Evolutionary conservation across 139 green algal genomes (phyloP).

Genomic region (Chlorokybus atmophyticus): DNA sequence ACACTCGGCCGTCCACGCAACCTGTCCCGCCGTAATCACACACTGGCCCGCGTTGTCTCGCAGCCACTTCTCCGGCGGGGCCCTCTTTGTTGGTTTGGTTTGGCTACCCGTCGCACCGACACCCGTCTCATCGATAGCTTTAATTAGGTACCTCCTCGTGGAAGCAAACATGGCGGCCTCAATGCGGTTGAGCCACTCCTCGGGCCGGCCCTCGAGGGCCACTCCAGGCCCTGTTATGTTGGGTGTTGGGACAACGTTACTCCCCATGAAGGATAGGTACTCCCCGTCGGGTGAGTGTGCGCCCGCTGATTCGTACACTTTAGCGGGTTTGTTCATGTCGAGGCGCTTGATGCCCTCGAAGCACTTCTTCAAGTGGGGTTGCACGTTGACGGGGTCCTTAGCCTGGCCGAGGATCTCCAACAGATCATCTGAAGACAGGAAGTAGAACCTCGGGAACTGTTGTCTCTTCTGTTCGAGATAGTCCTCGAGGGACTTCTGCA

Average conservation of each 20-base stretch:
- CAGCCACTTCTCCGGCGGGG: constrained; percentile 83
- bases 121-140: constrained; percentile 51
- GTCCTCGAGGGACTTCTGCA: constrained; percentile 76
- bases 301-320: constrained; percentile 41
- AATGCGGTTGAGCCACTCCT: constrained; percentile 76
- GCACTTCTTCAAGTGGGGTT: constrained; percentile 71
- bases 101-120: constrained; percentile 64
- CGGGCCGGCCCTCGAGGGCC: constrained; percentile 57
- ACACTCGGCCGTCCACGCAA: constrained; percentile 75
- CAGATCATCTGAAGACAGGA: constrained; percentile 72
- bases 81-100: no score
- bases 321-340: constrained; percentile 55
- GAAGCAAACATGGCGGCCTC: constrained; percentile 73
- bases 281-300: constrained; percentile 65
- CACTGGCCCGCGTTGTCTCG: constrained; percentile 70
- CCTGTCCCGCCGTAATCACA: constrained; percentile 68
- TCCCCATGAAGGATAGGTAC: constrained; percentile 53
- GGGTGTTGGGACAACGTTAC: no score
- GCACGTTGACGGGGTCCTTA: constrained; percentile 69
- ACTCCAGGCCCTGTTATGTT: no score
- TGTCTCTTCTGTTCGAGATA: constrained; percentile 80
- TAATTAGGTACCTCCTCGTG: constrained; percentile 64
- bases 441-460: constrained; percentile 84
- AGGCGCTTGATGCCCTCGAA: constrained; percentile 75
- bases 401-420: constrained; percentile 79